A percentile compares a stretch with the other conserved stretches of the same genome.
phyloP scores from a whole-genome alignment of 768 basidiomycete species.

The Cyathus striatus region DNA sequence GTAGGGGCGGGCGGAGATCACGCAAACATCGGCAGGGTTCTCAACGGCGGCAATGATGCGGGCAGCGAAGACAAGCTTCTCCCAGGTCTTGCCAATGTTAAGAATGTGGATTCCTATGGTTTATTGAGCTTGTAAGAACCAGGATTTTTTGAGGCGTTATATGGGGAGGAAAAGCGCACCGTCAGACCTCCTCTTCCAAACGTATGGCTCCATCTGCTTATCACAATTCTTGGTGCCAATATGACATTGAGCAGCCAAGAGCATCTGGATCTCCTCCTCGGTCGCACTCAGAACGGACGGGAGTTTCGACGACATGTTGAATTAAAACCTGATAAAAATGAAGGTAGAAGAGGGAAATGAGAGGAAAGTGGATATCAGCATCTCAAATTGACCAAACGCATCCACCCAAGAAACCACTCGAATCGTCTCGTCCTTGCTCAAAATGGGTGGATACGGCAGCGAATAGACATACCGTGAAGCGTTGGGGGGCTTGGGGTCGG shows the following conservation, averaged over 20 bases:
- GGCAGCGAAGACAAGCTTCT: conserved; percentile 97
- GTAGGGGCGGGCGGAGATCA: conserved; percentile 97
- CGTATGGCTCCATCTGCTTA: conserved; percentile 97
- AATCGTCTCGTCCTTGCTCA: conserved; percentile 27
- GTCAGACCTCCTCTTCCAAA: conserved; percentile 94
- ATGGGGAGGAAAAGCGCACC: conserved; percentile 49
- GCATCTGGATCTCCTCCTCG: conserved; percentile 95
- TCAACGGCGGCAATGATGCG: conserved; percentile 96
- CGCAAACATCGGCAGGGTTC: conserved; percentile 97
- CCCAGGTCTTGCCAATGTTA: conserved; percentile 99
- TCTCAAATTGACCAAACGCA: conserved; percentile 26
- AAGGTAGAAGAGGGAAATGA: conserved; percentile 6
- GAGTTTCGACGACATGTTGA: conserved; percentile 79
- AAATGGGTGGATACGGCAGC: conserved; percentile 8
- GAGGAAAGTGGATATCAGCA: too few relatives aligned
- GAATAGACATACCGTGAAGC: conserved; percentile 39
- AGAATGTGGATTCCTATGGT: conserved; percentile 97
- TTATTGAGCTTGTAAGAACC: too few relatives aligned
- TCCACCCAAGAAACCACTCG: conserved; percentile 34
- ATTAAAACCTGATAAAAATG: conserved; percentile 22
- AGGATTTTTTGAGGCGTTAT: too few relatives aligned
- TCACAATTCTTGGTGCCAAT: conserved; percentile 99
- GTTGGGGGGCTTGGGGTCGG: conserved; percentile 33
- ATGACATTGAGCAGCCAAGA: conserved; percentile 94
- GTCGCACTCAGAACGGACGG: conserved; percentile 91